phyloP scores from a whole-genome alignment of 345 rosid species.

The Streptanthus diversifolius region DNA sequence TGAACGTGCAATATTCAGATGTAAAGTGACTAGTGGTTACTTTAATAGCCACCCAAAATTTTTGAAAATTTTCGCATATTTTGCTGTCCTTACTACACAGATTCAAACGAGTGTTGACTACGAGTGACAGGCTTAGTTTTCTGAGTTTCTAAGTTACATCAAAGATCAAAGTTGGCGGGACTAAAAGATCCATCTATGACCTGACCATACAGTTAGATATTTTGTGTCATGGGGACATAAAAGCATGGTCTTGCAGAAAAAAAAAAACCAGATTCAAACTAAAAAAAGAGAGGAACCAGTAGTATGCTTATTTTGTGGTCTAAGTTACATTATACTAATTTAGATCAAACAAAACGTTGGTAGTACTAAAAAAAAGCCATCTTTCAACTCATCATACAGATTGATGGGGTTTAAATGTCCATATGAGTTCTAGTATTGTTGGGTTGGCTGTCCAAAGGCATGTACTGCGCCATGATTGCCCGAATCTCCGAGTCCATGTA shows the following conservation, averaged over 20 bases:
- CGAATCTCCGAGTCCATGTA: slow-evolving; percentile 14
- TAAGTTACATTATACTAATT: not conserved
- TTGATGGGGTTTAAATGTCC: not conserved
- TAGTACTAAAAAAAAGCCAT: not conserved
- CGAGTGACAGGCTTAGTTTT: not conserved
- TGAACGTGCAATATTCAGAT: not conserved
- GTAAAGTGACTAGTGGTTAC: not conserved
- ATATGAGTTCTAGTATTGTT: not conserved
- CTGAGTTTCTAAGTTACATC: not conserved
- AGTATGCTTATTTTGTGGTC: not conserved
- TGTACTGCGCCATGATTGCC: slow-evolving; percentile 10
- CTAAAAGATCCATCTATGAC: not conserved
- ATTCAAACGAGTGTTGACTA: not conserved
- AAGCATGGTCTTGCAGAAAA: not conserved
- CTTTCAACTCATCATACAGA: not conserved
- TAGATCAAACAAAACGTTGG: not conserved
- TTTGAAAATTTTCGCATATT: not conserved
- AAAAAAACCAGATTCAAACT: not conserved
- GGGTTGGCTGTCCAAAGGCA: slow-evolving; percentile 12
- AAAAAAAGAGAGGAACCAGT: not conserved
- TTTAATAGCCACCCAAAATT: not conserved
- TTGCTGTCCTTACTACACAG: not conserved
- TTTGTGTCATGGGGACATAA: not conserved
- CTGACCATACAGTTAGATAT: not conserved
- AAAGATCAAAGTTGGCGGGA: not conserved